Evolutionary conservation across 106 monocot species (phyloP).

Genomic region (Dioscorea alata): DNA sequence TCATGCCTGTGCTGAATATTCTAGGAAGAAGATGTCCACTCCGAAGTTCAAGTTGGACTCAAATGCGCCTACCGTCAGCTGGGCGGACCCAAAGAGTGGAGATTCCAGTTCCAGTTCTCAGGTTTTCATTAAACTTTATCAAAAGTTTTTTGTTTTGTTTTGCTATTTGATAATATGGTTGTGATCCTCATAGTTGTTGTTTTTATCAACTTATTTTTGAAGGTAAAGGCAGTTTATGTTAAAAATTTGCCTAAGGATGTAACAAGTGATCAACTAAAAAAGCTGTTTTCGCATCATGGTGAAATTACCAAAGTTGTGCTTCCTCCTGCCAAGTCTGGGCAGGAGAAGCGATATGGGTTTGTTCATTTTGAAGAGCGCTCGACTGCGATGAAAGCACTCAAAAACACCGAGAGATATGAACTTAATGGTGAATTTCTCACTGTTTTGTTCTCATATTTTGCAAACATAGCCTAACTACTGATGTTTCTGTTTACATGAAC

Average conservation of each 20-base stretch:
- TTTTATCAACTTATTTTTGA: background rate
- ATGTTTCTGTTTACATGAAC: constrained; percentile 1
- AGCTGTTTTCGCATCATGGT: constrained; percentile 82
- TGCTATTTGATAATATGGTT: background rate
- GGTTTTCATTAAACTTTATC: constrained; percentile 22
- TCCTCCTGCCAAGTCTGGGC: constrained; percentile 78
- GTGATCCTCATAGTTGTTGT: background rate
- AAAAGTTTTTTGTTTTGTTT: background rate
- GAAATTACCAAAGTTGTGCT: constrained; percentile 80
- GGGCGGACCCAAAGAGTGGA: constrained; percentile 77
- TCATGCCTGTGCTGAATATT: constrained; percentile 94
- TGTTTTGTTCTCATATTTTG: too few relatives aligned
- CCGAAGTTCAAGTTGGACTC: constrained; percentile 77
- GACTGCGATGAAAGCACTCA: constrained; percentile 81
- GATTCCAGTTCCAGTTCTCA: constrained; percentile 63
- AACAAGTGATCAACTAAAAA: constrained; percentile 62
- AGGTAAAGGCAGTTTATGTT: constrained; percentile 98
- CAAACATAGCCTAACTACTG: too few relatives aligned
- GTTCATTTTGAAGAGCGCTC: constrained; percentile 86
- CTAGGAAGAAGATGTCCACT: constrained; percentile 74
- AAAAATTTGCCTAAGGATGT: constrained; percentile 91
- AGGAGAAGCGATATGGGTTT: constrained; percentile 87
- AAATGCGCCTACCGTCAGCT: constrained; percentile 88
- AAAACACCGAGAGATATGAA: constrained; percentile 88
- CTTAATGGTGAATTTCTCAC: constrained; percentile 48